Conservation (phyloP, 2,329 filamentous ascomycete species). For the Venturia pyrina region DNA sequence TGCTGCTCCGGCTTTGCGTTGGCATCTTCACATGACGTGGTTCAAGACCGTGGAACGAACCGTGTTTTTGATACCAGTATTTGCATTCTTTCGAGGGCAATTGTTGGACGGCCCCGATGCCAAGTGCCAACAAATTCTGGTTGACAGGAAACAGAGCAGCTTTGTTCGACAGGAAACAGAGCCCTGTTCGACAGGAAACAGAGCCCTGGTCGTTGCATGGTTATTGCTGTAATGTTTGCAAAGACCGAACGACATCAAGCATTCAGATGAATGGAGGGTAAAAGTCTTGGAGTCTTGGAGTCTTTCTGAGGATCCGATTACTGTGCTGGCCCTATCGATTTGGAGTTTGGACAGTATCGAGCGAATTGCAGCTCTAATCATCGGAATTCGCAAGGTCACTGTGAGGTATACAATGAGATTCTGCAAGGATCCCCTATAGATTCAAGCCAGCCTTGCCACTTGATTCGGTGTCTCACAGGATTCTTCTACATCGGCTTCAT, state of each 20-base stretch:
- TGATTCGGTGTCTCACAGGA: too few species aligned
- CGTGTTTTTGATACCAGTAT: background rate
- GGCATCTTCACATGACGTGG: background rate
- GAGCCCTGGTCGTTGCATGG: background rate
- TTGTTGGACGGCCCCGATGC: background rate
- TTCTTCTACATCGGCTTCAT: background rate
- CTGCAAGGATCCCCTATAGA: background rate
- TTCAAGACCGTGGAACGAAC: background rate
- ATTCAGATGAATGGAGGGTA: background rate
- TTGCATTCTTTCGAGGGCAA: background rate
- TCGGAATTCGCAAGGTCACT: background rate
- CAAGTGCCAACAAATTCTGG: background rate
- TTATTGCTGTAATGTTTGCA: background rate
- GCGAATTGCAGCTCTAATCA: background rate
- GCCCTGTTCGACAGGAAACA: background rate
- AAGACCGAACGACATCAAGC: background rate
- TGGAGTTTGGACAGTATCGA: background rate
- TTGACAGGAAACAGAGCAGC: background rate
- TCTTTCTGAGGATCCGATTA: too few species aligned
- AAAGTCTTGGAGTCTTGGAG: background rate
- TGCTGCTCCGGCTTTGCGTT: too few species aligned
- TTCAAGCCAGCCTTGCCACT: too few species aligned
- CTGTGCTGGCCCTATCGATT: background rate
- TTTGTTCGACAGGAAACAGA: too few species aligned
- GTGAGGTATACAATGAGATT: background rate